Evolutionary conservation across 768 basidiomycete genomes (phyloP).

Genomic region (Leccinum barrowsii): DNA sequence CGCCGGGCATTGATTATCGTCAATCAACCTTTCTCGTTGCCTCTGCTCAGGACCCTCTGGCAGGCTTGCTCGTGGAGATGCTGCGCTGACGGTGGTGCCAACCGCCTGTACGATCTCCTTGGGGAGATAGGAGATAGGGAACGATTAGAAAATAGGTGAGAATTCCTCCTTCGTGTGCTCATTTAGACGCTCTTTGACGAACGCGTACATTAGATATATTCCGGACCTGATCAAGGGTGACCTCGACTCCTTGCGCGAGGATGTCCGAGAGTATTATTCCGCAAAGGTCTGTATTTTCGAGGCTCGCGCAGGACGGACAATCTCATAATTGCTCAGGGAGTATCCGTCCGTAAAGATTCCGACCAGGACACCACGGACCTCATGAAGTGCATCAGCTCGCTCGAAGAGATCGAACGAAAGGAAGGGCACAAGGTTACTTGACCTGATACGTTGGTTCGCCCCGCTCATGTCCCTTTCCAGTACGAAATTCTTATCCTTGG

Average conservation of each 20-base stretch:
- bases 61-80: constrained; percentile 45
- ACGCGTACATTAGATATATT: constrained; percentile 46
- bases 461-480: constrained; percentile 26
- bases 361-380: constrained; percentile 90
- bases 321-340: constrained; percentile 45
- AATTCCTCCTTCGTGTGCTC: background rate
- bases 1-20: constrained; percentile 73
- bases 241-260: constrained; percentile 78
- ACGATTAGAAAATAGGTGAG: constrained; percentile 16
- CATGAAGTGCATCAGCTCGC: constrained; percentile 79
- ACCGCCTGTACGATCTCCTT: constrained; percentile 66
- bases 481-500: constrained; percentile 79
- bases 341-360: constrained; percentile 60
- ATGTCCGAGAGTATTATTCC: constrained; percentile 70
- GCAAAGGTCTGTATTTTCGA: constrained; percentile 41
- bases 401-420: constrained; percentile 54
- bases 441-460: background rate
- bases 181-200: background rate
- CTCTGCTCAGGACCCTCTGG: constrained; percentile 65
- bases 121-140: constrained; percentile 4
- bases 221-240: constrained; percentile 94
- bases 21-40: constrained; percentile 78
- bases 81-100: constrained; percentile 90
- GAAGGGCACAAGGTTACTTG: constrained; percentile 37
- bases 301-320: background rate